Conservation (phyloP, 2,329 filamentous ascomycete species). For the Plectosphaerella cucumerina region DNA sequence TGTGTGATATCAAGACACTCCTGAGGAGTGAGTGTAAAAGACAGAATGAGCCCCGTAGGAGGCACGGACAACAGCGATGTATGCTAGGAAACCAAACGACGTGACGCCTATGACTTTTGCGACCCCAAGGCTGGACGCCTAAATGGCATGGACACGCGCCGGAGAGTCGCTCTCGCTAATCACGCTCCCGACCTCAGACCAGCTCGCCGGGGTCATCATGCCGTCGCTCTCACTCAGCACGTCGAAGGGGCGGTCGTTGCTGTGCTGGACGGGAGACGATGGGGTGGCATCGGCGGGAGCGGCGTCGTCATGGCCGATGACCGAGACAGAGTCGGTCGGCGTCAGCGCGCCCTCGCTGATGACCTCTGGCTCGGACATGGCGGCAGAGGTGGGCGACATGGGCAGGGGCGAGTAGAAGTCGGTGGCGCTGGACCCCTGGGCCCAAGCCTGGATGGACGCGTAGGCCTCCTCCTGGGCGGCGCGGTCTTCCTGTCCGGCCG, state of each 20-base stretch:
- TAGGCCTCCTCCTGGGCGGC: constrained; percentile 38
- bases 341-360: constrained; percentile 52
- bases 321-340: constrained; percentile 54
- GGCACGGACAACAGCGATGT: too few species aligned
- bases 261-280: constrained; percentile 28
- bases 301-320: constrained; percentile 48
- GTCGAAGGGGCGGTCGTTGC: constrained; percentile 40
- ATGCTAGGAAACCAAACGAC: too few species aligned
- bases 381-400: constrained; percentile 38
- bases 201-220: constrained; percentile 56
- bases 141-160: constrained; percentile 18
- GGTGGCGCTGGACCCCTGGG: constrained; percentile 45
- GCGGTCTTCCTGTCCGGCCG: constrained; percentile 42
- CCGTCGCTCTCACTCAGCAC: constrained; percentile 58
- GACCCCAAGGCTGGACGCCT: too few species aligned
- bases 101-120: too few species aligned
- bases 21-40: not conserved
- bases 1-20: too few species aligned
- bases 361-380: constrained; percentile 47
- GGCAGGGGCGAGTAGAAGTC: constrained; percentile 58
- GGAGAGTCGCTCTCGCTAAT: constrained; percentile 50
- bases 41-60: not conserved
- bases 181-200: constrained; percentile 62
- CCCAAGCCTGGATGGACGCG: constrained; percentile 63
- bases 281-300: constrained; percentile 34